Percentiles rank a stretch among this genome's conserved stretches.
phyloP scores from a whole-genome alignment of 1,284 basidiomycete species.

The Phellopilus nigrolimitatus region DNA sequence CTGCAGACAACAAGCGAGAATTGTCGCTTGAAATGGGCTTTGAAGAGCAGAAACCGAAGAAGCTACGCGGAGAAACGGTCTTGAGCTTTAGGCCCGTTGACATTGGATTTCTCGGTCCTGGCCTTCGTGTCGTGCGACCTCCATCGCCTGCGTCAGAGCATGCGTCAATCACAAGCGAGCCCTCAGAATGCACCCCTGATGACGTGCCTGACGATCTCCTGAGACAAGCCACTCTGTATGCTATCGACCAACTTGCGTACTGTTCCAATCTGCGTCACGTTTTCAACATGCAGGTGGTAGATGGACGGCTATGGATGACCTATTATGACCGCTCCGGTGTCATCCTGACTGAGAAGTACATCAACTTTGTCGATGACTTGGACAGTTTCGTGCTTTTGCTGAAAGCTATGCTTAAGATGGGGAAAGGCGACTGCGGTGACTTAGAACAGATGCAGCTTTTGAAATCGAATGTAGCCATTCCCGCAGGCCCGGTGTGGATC shows the following conservation, averaged over 20 bases:
- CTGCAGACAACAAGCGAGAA: too few relatives aligned
- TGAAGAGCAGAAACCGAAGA: too few relatives aligned
- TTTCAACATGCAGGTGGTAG: neutral
- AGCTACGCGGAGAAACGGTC: too few relatives aligned
- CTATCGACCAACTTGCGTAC: neutral
- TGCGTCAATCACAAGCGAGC: too few relatives aligned
- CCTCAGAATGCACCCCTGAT: too few relatives aligned
- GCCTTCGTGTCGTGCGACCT: too few relatives aligned
- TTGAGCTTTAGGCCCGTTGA: too few relatives aligned
- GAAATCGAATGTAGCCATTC: neutral
- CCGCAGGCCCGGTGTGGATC: too few relatives aligned
- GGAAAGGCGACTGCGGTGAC: neutral
- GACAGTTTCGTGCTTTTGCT: neutral
- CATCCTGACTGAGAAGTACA: neutral
- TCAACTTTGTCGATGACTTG: neutral
- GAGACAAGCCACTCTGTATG: neutral
- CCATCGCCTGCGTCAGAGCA: too few relatives aligned
- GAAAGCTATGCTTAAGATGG: neutral
- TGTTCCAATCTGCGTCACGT: neutral
- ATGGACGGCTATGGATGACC: neutral
- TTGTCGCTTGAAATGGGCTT: too few relatives aligned
- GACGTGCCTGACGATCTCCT: neutral
- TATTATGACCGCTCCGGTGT: conserved; percentile 2
- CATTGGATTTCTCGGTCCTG: too few relatives aligned
- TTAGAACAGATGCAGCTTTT: neutral